These are phyloP conservation scores for Coprinellus aureogranulatus DNA, from an alignment of 768 basidiomycete species.

Conservation along the genomic window DNA sequence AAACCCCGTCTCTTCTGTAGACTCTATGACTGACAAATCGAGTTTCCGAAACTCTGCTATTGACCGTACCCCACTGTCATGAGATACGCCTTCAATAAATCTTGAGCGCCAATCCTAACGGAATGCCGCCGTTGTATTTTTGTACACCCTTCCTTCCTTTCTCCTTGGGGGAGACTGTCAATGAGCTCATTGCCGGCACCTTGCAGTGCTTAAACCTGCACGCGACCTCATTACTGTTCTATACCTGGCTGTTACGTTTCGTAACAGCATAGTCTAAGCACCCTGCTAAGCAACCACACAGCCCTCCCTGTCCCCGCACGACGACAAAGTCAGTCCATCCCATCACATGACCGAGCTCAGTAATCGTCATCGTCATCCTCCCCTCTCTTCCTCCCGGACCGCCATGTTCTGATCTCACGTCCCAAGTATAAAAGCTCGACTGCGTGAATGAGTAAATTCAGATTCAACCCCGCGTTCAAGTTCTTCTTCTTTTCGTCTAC, in stretches of 20 bases:
- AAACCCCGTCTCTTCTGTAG: conserved; percentile 34
- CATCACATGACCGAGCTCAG: conserved; percentile 7
- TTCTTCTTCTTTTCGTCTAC: no score
- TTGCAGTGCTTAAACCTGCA: no score
- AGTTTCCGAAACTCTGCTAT: conserved; percentile 66
- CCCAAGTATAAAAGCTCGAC: background rate
- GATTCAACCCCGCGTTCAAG: no score
- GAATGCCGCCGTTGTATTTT: no score
- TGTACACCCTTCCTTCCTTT: no score
- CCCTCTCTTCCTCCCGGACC: background rate
- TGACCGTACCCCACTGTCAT: conserved; percentile 23
- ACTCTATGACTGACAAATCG: conserved; percentile 87
- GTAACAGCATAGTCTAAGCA: no score
- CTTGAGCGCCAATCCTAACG: background rate
- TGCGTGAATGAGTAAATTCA: no score
- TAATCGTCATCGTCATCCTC: background rate
- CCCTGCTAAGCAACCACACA: background rate
- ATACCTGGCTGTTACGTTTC: no score
- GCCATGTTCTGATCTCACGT: background rate
- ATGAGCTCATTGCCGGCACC: no score
- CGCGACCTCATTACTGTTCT: no score
- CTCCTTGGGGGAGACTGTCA: no score
- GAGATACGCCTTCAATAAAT: conserved; percentile 11
- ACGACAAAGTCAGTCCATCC: background rate
- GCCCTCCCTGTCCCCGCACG: background rate